Percentiles rank a stretch among this genome's conserved stretches.
Conservation (phyloP, 73 alveolate species). For the Durusdinium trenchii region DNA sequence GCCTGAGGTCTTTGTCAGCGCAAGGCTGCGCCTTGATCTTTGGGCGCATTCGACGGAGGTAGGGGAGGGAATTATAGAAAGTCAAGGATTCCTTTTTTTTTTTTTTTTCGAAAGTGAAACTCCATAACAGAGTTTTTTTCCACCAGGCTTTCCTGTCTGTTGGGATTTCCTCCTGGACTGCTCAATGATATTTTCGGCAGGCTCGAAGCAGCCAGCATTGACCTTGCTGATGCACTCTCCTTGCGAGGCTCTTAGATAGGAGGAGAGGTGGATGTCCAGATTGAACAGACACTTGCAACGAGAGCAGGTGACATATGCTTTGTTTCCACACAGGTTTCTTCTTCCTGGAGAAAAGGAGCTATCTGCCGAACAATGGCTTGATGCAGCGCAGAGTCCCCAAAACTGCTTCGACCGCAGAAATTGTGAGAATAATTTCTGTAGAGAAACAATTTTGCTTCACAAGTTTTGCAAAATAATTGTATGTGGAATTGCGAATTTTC, state of each 20-base stretch:
- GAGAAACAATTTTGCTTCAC: too few species aligned
- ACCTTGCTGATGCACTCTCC: slow-evolving; percentile 61
- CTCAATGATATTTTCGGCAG: background rate
- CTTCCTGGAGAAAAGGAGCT: slow-evolving; percentile 81
- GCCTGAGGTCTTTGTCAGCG: slow-evolving; percentile 74
- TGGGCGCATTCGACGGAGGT: slow-evolving; percentile 74
- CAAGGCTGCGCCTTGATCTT: slow-evolving; percentile 85
- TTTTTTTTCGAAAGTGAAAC: background rate
- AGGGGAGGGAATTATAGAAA: background rate
- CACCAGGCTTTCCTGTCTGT: background rate
- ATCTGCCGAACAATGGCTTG: slow-evolving; percentile 87
- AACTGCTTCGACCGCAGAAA: too few species aligned
- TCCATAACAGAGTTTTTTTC: background rate
- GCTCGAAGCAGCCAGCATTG: slow-evolving; percentile 81
- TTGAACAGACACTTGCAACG: background rate
- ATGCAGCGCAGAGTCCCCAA: slow-evolving; percentile 36
- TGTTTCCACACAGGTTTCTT: slow-evolving; percentile 10
- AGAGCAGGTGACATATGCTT: background rate
- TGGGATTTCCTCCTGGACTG: background rate
- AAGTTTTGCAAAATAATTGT: too few species aligned
- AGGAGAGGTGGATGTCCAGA: background rate
- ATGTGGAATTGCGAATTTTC: too few species aligned
- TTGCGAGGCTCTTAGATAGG: background rate
- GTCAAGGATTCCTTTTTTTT: background rate
- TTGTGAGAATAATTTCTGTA: too few species aligned